Percentiles rank a stretch among this genome's conserved stretches.
Conservation (phyloP, 257 asterid genomes). For the Verbascum thapsus region DNA sequence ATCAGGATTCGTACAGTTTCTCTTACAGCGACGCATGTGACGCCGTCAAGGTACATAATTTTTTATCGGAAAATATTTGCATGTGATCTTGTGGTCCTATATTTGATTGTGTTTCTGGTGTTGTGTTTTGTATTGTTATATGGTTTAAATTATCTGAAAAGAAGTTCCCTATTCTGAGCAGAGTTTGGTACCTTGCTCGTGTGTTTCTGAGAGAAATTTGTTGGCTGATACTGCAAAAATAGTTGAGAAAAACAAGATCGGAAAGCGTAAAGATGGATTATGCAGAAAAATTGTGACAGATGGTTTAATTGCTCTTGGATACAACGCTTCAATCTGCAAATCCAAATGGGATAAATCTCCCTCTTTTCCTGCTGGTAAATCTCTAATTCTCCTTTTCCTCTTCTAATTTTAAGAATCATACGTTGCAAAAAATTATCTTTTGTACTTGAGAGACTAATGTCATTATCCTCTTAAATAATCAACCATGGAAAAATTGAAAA, state of each 20-base stretch:
- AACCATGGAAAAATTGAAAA: too few species aligned
- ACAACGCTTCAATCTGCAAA: slow-evolving; percentile 63
- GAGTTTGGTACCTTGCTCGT: slow-evolving; percentile 53
- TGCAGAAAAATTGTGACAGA: slow-evolving; percentile 48
- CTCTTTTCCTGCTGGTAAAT: slow-evolving; percentile 52
- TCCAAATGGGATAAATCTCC: slow-evolving; percentile 66
- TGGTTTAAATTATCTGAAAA: too few species aligned
- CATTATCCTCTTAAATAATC: too few species aligned
- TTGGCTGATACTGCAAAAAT: slow-evolving; percentile 54
- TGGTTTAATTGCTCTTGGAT: slow-evolving; percentile 52
- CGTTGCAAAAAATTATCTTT: too few species aligned
- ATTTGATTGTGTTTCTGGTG: background rate
- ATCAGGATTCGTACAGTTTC: slow-evolving; percentile 39
- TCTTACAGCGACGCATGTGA: slow-evolving; percentile 43
- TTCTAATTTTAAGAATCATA: too few species aligned
- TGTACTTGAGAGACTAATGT: too few species aligned
- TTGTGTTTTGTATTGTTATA: background rate
- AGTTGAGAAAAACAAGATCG: slow-evolving; percentile 53
- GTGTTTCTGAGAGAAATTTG: slow-evolving; percentile 54
- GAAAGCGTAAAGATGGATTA: slow-evolving; percentile 39
- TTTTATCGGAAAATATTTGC: background rate
- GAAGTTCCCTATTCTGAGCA: slow-evolving; percentile 26
- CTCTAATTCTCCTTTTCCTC: background rate
- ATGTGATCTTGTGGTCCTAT: background rate
- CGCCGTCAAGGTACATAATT: slow-evolving; percentile 47